These are phyloP conservation scores for Coemansia sp. DNA, from an alignment of 192 early-diverging fungal genomes.

Conservation along the genomic window DNA sequence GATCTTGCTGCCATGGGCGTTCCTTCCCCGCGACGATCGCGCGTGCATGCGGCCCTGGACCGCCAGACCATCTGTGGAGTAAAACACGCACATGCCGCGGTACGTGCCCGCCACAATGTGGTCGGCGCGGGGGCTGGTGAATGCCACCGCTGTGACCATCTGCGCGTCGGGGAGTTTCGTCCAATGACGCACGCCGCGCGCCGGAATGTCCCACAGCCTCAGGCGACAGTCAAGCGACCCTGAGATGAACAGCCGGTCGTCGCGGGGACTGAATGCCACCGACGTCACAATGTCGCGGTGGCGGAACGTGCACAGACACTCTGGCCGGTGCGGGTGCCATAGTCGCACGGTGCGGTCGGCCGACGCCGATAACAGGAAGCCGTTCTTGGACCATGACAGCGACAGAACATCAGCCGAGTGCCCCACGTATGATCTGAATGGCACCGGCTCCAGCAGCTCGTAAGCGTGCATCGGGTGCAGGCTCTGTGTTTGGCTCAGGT, in stretches of 20 bases:
- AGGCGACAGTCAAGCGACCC: constrained; percentile 81
- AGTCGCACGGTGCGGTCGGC: constrained; percentile 85
- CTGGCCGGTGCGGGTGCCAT: constrained; percentile 75
- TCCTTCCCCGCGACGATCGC: constrained; percentile 59
- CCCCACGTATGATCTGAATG: constrained; percentile 73
- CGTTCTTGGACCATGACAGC: constrained; percentile 74
- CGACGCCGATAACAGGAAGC: constrained; percentile 79
- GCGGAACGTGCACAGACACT: constrained; percentile 78
- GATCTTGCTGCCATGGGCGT: constrained; percentile 73
- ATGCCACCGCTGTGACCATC: constrained; percentile 79
- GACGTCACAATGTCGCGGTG: constrained; percentile 80
- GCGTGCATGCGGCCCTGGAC: constrained; percentile 87
- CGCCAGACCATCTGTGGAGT: constrained; percentile 73
- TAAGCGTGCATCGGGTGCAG: constrained; percentile 54
- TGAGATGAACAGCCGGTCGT: constrained; percentile 80
- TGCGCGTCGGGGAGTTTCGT: constrained; percentile 69
- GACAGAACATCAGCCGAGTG: constrained; percentile 76
- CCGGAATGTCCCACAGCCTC: constrained; percentile 81
- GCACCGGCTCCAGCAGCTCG: constrained; percentile 66
- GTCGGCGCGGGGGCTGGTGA: constrained; percentile 69
- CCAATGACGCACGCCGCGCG: constrained; percentile 78
- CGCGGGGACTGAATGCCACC: constrained; percentile 80
- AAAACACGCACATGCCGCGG: constrained; percentile 81
- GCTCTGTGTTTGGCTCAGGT: neutral
- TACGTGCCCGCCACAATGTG: constrained; percentile 77